These are phyloP conservation scores for Sclerotinia glacialis DNA, from an alignment of 2,329 filamentous ascomycete species.

Conservation along the genomic window DNA sequence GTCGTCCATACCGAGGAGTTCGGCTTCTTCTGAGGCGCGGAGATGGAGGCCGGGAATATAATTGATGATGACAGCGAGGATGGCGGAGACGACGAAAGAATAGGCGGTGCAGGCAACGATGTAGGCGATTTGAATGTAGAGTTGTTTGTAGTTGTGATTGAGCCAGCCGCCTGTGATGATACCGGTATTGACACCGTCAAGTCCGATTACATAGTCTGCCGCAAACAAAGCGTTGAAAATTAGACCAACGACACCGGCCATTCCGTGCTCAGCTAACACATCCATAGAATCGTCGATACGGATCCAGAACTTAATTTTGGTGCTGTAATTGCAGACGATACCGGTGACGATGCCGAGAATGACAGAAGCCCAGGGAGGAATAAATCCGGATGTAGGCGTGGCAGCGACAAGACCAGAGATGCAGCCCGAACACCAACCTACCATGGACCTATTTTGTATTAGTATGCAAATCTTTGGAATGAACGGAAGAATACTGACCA, in stretches of 20 bases:
- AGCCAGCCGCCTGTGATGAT: slow-evolving; percentile 65
- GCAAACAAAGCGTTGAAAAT: slow-evolving; percentile 73
- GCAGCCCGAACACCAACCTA: slow-evolving; percentile 69
- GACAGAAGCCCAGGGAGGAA: slow-evolving; percentile 65
- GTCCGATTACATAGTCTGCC: slow-evolving; percentile 66
- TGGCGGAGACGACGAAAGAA: slow-evolving; percentile 69
- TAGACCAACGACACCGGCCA: slow-evolving; percentile 67
- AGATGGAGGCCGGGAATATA: slow-evolving; percentile 74
- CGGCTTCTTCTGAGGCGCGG: slow-evolving; percentile 75
- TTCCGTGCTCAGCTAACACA: slow-evolving; percentile 68
- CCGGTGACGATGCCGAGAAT: slow-evolving; percentile 65
- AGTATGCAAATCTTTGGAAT: neutral
- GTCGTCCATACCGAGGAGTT: slow-evolving; percentile 84
- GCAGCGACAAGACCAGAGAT: slow-evolving; percentile 70
- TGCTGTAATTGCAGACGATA: slow-evolving; percentile 64
- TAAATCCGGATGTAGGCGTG: slow-evolving; percentile 66
- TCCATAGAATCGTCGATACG: slow-evolving; percentile 69
- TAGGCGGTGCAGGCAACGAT: slow-evolving; percentile 65
- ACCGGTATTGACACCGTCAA: slow-evolving; percentile 73
- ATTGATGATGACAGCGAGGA: slow-evolving; percentile 74
- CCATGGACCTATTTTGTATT: slow-evolving; percentile 59
- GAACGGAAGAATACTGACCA: slow-evolving; percentile 40
- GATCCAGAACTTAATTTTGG: slow-evolving; percentile 55
- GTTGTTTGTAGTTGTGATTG: slow-evolving; percentile 68
- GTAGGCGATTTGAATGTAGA: slow-evolving; percentile 80